phyloP scores from a whole-genome alignment of 495 filamentous ascomycete genomes.

The Cenococcum geophilum region DNA sequence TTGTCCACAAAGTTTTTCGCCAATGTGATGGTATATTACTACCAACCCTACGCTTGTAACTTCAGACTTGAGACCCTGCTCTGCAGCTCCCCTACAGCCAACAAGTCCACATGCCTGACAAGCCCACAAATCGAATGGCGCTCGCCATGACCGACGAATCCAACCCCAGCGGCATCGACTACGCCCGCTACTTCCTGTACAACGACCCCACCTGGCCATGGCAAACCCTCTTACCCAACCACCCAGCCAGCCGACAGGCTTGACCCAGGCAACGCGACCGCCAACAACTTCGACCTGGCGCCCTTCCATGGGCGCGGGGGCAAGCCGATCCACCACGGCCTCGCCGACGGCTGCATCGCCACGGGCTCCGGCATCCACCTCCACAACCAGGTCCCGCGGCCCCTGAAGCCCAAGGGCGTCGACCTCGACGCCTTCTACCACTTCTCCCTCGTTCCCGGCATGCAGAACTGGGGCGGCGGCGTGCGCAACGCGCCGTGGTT shows the following conservation, averaged over 20 bases:
- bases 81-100: not conserved
- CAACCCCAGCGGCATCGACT: not conserved
- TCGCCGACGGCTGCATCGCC: not conserved
- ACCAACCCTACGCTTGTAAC: not conserved
- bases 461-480: not conserved
- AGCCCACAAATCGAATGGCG: not conserved
- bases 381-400: not conserved
- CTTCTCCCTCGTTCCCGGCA: not conserved
- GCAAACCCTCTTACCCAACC: not conserved
- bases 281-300: not conserved
- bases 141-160: not conserved
- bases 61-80: not conserved
- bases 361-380: not conserved
- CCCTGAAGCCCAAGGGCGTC: not conserved
- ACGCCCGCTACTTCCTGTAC: not conserved
- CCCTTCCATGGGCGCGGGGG: not conserved
- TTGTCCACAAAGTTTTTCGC: not conserved
- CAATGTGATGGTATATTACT: not conserved
- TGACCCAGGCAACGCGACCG: not conserved
- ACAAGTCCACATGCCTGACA: not conserved
- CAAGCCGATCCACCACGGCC: not conserved
- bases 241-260: not conserved
- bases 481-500: not conserved
- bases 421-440: not conserved
- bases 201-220: not conserved